Evolutionary conservation across 768 basidiomycete genomes (phyloP).

Genomic region (Mycena indigotica): DNA sequence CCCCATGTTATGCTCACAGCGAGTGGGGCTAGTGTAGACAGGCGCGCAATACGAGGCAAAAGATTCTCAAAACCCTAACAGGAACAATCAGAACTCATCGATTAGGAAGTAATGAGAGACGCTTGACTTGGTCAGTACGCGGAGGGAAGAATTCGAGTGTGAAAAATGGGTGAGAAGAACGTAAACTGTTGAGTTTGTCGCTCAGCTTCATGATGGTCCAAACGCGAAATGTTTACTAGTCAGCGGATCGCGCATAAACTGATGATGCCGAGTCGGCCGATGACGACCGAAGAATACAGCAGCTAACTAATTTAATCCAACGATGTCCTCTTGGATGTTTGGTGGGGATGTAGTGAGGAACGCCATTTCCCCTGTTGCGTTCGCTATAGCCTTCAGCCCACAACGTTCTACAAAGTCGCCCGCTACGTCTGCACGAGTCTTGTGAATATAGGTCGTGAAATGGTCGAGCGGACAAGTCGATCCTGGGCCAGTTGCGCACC

Average conservation of each 20-base stretch:
- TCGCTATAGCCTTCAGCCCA: constrained; percentile 30
- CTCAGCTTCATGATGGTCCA: constrained; percentile 63
- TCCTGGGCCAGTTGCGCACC: constrained; percentile 43
- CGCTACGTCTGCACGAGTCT: constrained; percentile 26
- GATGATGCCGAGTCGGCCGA: not conserved
- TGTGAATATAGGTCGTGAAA: constrained; percentile 35
- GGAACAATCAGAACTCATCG: constrained; percentile 9
- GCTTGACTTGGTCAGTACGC: constrained; percentile 77
- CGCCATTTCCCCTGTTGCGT: constrained; percentile 27
- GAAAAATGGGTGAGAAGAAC: constrained; percentile 67
- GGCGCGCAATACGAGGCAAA: constrained; percentile 80
- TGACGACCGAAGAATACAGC: not conserved
- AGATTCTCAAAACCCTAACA: constrained; percentile 89
- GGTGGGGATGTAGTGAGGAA: constrained; percentile 28
- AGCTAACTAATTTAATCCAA: constrained; percentile 11
- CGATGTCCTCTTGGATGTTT: constrained; percentile 9
- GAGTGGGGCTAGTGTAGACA: constrained; percentile 74
- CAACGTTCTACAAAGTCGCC: constrained; percentile 44
- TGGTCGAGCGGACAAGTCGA: constrained; percentile 37
- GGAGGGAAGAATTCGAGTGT: constrained; percentile 98
- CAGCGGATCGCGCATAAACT: not conserved
- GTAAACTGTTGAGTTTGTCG: constrained; percentile 59
- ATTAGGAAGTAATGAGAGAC: not conserved
- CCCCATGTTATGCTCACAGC: constrained; percentile 97
- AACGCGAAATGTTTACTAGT: not conserved